Conservation (phyloP, 2,329 filamentous ascomycete genomes). For the Cadophora luteo-olivacea region DNA sequence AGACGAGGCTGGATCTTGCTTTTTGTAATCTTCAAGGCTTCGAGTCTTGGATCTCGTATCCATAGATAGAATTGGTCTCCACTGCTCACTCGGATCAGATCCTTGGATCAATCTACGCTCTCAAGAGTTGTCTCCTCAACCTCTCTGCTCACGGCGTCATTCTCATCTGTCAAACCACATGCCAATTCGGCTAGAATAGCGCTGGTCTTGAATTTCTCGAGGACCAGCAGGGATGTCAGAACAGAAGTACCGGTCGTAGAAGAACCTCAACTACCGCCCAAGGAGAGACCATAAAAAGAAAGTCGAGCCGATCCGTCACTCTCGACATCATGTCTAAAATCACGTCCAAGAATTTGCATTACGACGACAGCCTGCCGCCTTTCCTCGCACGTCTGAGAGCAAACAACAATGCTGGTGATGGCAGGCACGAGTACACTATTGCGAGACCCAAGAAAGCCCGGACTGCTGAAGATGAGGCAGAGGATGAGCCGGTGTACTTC, state of each 20-base stretch:
- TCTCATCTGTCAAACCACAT: neutral
- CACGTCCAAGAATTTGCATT: slow-evolving; percentile 73
- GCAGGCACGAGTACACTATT: slow-evolving; percentile 47
- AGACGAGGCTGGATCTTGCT: slow-evolving; percentile 34
- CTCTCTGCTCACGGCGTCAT: neutral
- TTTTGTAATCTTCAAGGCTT: neutral
- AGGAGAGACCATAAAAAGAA: neutral
- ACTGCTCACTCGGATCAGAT: neutral
- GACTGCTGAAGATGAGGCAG: slow-evolving; percentile 72
- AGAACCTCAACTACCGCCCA: neutral
- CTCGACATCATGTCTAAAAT: slow-evolving; percentile 57
- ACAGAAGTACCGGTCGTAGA: neutral
- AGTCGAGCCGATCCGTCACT: neutral
- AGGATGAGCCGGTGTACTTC: slow-evolving; percentile 78
- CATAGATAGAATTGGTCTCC: neutral
- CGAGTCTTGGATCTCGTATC: neutral
- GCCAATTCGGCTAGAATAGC: slow-evolving; percentile 15
- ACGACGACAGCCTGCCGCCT: slow-evolving; percentile 64
- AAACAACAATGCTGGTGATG: slow-evolving; percentile 55
- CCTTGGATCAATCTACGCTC: neutral
- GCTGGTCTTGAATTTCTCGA: neutral
- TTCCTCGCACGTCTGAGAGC: slow-evolving; percentile 65
- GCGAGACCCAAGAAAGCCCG: slow-evolving; percentile 54
- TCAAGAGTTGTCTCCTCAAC: neutral
- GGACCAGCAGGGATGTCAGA: slow-evolving; percentile 10